A percentile compares a stretch with the other conserved stretches of the same genome.
phyloP scores from a whole-genome alignment of 257 asterid genomes.

The Apocynum venetum region DNA sequence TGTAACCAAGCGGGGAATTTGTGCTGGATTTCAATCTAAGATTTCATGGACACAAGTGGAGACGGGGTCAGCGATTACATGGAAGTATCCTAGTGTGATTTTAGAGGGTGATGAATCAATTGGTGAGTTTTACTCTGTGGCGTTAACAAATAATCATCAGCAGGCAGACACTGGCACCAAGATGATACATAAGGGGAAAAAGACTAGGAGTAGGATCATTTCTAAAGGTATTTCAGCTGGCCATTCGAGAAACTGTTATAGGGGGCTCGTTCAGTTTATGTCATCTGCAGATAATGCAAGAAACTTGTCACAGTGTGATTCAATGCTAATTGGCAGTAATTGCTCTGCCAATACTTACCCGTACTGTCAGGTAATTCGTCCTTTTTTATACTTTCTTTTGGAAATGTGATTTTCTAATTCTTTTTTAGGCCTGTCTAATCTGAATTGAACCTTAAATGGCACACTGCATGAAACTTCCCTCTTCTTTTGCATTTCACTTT shows the following conservation, averaged over 20 bases:
- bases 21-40: conserved; percentile 73
- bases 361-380: conserved; percentile 70
- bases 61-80: conserved; percentile 94
- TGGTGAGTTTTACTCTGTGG: conserved; percentile 96
- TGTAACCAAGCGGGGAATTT: conserved; percentile 88
- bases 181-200: conserved; percentile 97
- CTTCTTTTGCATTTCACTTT: background rate
- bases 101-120: conserved; percentile 92
- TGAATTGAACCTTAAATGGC: background rate
- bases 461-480: background rate
- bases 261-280: conserved; percentile 92
- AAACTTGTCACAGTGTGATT: conserved; percentile 90
- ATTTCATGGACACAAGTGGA: conserved; percentile 99
- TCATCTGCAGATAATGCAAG: conserved; percentile 72
- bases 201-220: conserved; percentile 87
- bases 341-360: conserved; percentile 98
- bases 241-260: conserved; percentile 71
- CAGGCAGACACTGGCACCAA: conserved; percentile 98
- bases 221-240: conserved; percentile 98
- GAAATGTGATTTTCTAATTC: background rate
- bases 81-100: conserved; percentile 97
- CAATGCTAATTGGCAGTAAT: conserved; percentile 87
- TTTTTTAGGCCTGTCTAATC: background rate
- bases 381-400: background rate
- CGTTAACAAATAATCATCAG: conserved; percentile 84